Conservation (phyloP, 352 stramenopile genomes). For the Phytophthora macrochlamydospora region DNA sequence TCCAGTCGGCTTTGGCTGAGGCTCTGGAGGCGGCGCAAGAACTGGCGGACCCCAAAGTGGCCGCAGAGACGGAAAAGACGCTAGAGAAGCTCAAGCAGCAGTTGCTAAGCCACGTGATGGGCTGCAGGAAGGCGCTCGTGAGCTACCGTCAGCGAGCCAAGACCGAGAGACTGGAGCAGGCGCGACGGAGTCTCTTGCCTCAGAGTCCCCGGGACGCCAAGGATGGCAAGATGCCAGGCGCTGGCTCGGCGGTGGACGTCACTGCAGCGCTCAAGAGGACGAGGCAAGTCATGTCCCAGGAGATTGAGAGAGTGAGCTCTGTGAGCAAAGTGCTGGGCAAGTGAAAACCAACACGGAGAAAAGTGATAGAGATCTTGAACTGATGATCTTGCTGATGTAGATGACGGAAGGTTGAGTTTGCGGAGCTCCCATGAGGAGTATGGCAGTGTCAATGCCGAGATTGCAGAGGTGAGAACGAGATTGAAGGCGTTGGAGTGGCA, state of each 20-base stretch:
- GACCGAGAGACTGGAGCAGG: conserved; percentile 56
- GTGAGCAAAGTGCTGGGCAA: conserved; percentile 65
- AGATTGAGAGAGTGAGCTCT: conserved; percentile 70
- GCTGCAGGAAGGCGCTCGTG: conserved; percentile 65
- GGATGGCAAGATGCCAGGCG: conserved; percentile 7
- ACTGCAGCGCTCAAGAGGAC: conserved; percentile 73
- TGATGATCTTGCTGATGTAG: conserved; percentile 12
- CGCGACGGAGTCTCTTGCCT: conserved; percentile 51
- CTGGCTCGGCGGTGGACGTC: conserved; percentile 56
- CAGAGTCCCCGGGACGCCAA: conserved; percentile 22
- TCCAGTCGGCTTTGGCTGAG: conserved; percentile 37
- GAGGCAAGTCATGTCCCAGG: conserved; percentile 68
- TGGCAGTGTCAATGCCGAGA: conserved; percentile 57
- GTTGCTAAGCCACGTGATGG: conserved; percentile 42
- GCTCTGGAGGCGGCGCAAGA: conserved; percentile 57
- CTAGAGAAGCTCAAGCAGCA: conserved; percentile 37
- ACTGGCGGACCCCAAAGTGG: conserved; percentile 36
- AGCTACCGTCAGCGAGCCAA: conserved; percentile 70
- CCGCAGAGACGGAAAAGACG: conserved; percentile 22
- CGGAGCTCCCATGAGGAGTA: conserved; percentile 71
- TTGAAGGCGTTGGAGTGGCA: conserved; percentile 79
- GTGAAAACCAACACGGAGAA: conserved; percentile 2
- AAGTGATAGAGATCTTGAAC: not conserved
- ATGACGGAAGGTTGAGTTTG: conserved; percentile 63
- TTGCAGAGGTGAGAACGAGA: conserved; percentile 57